Evolutionary conservation across 2,329 filamentous ascomycete genomes (phyloP), one percentile per base, ranked within the genome.

Genomic region (Cladophialophora bantiana): DNA sequence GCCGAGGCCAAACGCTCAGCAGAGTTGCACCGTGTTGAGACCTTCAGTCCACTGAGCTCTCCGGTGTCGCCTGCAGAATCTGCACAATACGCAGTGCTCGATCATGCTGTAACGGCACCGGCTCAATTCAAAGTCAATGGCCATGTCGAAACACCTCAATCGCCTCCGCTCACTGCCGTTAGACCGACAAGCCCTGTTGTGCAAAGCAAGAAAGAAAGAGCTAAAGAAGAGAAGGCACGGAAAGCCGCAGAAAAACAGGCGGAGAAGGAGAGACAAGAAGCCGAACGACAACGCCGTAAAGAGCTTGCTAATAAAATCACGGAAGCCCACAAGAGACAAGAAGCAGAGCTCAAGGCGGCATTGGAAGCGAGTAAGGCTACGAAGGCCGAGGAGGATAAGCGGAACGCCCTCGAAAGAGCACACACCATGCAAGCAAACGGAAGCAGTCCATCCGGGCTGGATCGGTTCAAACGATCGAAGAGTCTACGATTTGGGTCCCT

Each of bases 121-220:
- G 71, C 72, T 15, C 66, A 73, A 4, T 65, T 72, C 9, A 64
- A 74, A 77, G 65, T 75, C 76, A 48, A 70, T 73, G 65, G 70
- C 13, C 70, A 73, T 62, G 62, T 71, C 45, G 70, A 72, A 34
- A 38, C 65, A 3, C 64, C 65, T 7, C 53, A 45, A 53, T 70
- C 69, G 10, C 67, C 67, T 7, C 52, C 64, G 10, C 72, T 75
- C 53, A 12, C 60, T n/a, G 50, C 64, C 18, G 61, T 62, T 2
- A 77, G 40, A 73, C 74, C 34, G 74, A 78, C 70, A 70, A 78
- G 52, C 69, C 74, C 45, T 62, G 70, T 61, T 55, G 69, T 53
- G 70, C 86, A 86, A 36, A 88, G 87, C 66, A 93, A 89, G 83
- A 94, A 89, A 79, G 91, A 91, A 69, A 79, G 79, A 52, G 83